phyloP scores from a whole-genome alignment of 768 basidiomycete species.

The Podaxis carcinomalis region DNA sequence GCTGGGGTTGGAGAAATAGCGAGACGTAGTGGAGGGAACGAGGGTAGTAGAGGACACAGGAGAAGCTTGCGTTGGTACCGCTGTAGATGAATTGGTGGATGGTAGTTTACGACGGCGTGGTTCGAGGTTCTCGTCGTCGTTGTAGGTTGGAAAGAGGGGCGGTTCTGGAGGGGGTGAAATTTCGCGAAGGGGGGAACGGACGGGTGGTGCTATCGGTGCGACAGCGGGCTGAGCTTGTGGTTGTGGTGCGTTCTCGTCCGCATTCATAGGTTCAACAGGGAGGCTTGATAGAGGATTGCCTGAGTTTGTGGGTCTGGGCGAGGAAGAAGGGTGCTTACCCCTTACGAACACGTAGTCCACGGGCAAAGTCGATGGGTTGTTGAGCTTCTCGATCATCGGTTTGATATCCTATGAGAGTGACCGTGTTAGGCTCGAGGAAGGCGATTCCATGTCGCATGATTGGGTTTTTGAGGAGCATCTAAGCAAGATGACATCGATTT shows the following conservation, averaged over 20 bases:
- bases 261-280: constrained; percentile 12
- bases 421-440: constrained; percentile 69
- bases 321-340: constrained; percentile 45
- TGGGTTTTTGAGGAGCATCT: constrained; percentile 73
- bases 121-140: constrained; percentile 37
- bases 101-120: constrained; percentile 34
- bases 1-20: constrained; percentile 8
- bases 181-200: constrained; percentile 35
- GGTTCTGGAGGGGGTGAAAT: constrained; percentile 31
- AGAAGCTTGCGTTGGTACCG: constrained; percentile 2
- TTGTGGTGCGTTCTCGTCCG: constrained; percentile 20
- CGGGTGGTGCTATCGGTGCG: constrained; percentile 3
- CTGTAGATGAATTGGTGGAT: constrained; percentile 5
- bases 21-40: constrained; percentile 8
- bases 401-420: constrained; percentile 55
- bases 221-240: constrained; percentile 9
- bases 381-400: constrained; percentile 61
- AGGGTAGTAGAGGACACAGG: constrained; percentile 13
- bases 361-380: constrained; percentile 57
- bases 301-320: neutral
- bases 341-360: constrained; percentile 56
- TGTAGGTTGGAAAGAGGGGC: constrained; percentile 17
- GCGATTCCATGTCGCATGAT: constrained; percentile 66
- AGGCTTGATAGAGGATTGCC: constrained; percentile 1
- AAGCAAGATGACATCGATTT: neutral